Percentiles rank a stretch among this genome's conserved stretches.
Conservation (phyloP, 371 early-diverging fungal genomes). For the Vittaforma corneae region DNA sequence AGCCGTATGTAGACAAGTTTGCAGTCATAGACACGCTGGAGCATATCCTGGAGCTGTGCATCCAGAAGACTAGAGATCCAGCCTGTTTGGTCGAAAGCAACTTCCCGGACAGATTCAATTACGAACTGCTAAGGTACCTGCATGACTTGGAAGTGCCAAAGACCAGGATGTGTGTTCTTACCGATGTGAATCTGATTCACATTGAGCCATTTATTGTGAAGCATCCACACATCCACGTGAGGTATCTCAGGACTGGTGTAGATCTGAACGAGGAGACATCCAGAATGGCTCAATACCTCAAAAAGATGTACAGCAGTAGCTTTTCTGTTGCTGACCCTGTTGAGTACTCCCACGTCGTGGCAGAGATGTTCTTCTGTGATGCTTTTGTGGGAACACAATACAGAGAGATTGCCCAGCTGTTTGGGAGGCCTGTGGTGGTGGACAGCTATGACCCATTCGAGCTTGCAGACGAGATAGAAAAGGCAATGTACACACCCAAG, state of each 20-base stretch:
- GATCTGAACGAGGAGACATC: slow-evolving; percentile 9
- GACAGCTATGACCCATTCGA: not conserved
- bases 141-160: not conserved
- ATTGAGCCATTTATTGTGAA: not conserved
- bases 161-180: not conserved
- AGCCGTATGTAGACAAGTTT: slow-evolving; percentile 1
- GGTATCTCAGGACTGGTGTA: not conserved
- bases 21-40: slow-evolving; percentile 4
- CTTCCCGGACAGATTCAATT: too few relatives aligned
- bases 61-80: not conserved
- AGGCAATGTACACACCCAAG: not conserved
- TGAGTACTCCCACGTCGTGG: not conserved
- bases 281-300: slow-evolving; percentile 16
- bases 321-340: not conserved
- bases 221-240: not conserved
- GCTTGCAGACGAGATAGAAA: not conserved
- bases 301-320: slow-evolving; percentile 9
- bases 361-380: slow-evolving; percentile 6
- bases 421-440: not conserved
- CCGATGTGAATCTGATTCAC: not conserved
- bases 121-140: not conserved
- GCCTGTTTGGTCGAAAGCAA: too few relatives aligned
- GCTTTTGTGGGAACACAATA: slow-evolving; percentile 16
- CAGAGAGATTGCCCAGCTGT: slow-evolving; percentile 9
- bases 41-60: not conserved